phyloP scores from a whole-genome alignment of 1,139 yeast species.

The Meyerozyma sp. region DNA sequence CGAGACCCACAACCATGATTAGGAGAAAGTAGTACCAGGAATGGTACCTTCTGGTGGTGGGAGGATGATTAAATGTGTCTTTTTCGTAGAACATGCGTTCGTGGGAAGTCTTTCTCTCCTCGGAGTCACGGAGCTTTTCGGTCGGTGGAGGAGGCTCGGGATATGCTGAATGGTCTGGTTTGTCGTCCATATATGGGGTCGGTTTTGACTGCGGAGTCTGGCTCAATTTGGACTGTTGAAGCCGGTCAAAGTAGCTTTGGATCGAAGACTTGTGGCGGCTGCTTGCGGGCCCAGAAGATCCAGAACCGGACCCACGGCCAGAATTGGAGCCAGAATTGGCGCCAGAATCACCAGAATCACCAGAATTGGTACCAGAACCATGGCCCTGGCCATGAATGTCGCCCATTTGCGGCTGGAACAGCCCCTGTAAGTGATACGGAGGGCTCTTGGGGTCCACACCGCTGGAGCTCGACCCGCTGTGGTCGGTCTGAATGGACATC shows the following conservation, averaged over 20 bases:
- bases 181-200: neutral
- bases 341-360: neutral
- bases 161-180: neutral
- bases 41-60: neutral
- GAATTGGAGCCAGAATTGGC: neutral
- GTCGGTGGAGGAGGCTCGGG: too few relatives aligned
- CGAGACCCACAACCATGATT: constrained; percentile 5
- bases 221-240: neutral
- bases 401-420: too few relatives aligned
- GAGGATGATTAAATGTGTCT: neutral
- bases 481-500: neutral
- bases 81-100: constrained; percentile 1
- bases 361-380: neutral
- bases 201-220: neutral
- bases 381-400: too few relatives aligned
- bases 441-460: neutral
- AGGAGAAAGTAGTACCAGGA: constrained; percentile 8
- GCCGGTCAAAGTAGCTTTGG: neutral
- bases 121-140: neutral
- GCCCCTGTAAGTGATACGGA: neutral
- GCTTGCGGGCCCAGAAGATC: neutral
- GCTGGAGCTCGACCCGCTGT: neutral
- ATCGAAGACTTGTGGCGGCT: neutral
- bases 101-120: neutral
- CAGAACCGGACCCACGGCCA: neutral